These are phyloP conservation scores for Teunomyces stri DNA, from an alignment of 805 yeast genomes.

Conservation along the genomic window DNA sequence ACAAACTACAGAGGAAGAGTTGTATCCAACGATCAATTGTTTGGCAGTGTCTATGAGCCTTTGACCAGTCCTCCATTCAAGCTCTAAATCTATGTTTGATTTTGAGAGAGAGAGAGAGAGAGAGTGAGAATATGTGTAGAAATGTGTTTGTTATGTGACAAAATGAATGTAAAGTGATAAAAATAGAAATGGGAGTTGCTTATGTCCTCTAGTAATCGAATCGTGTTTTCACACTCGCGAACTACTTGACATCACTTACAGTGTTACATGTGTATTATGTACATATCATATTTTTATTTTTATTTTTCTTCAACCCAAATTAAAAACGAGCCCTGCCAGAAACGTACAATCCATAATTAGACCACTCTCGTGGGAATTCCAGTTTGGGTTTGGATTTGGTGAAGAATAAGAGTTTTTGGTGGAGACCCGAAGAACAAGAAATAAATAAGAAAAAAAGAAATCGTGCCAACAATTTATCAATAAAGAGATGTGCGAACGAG, in stretches of 20 bases:
- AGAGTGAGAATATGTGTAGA: not conserved
- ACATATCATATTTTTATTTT: not conserved
- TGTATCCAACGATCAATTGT: constrained; percentile 57
- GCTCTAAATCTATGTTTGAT: not conserved
- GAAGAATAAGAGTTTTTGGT: not conserved
- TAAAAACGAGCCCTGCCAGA: not conserved
- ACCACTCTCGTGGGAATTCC: not conserved
- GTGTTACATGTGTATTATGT: too few relatives aligned
- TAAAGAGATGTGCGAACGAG: not conserved
- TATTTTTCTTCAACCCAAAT: too few relatives aligned
- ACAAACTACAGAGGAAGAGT: constrained; percentile 22
- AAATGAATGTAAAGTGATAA: too few relatives aligned
- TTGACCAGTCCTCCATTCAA: constrained; percentile 42
- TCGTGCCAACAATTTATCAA: not conserved
- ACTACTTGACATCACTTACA: too few relatives aligned
- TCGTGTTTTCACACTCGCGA: not conserved
- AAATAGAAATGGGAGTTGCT: not conserved
- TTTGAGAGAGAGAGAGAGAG: not conserved
- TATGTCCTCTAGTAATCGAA: not conserved
- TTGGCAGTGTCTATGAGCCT: constrained; percentile 53
- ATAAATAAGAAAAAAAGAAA: not conserved
- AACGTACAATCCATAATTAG: too few relatives aligned
- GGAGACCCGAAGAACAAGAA: not conserved
- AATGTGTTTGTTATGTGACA: too few relatives aligned
- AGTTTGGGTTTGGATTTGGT: not conserved